phyloP scores from a whole-genome alignment of 2,329 filamentous ascomycete species.

The Aspergillaceae sp. region DNA sequence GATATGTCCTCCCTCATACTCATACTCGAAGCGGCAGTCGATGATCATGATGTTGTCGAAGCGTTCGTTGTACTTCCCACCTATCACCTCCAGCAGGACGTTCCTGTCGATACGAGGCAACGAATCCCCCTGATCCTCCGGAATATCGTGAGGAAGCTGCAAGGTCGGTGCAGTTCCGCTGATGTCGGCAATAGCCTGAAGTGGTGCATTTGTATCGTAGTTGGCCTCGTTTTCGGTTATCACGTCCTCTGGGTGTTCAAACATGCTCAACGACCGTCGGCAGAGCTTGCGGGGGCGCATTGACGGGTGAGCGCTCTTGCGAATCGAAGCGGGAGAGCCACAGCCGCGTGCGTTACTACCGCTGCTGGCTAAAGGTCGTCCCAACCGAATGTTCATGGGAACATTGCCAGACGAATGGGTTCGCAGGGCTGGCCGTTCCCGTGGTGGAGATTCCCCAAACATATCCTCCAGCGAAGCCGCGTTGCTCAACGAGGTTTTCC shows the following conservation, averaged over 20 bases:
- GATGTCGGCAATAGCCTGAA: slow-evolving; percentile 76
- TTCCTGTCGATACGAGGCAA: slow-evolving; percentile 77
- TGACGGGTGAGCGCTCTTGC: slow-evolving; percentile 64
- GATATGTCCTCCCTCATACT: slow-evolving; percentile 95
- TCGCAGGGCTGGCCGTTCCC: slow-evolving; percentile 55
- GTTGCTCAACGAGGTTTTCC: slow-evolving; percentile 47
- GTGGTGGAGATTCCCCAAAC: slow-evolving; percentile 70
- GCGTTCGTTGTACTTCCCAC: slow-evolving; percentile 67
- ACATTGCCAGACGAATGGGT: slow-evolving; percentile 51
- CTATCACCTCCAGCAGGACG: slow-evolving; percentile 77
- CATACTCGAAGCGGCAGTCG: slow-evolving; percentile 97
- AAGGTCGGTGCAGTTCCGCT: slow-evolving; percentile 70
- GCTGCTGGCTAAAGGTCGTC: slow-evolving; percentile 54
- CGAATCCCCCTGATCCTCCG: slow-evolving; percentile 71
- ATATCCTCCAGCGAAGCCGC: slow-evolving; percentile 67
- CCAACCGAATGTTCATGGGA: slow-evolving; percentile 54
- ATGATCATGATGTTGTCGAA: slow-evolving; percentile 81
- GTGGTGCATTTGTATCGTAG: slow-evolving; percentile 43
- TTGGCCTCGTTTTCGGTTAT: slow-evolving; percentile 68
- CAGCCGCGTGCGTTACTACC: slow-evolving; percentile 52
- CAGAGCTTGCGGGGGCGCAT: slow-evolving; percentile 78
- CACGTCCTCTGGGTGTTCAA: slow-evolving; percentile 80
- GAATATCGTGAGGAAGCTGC: slow-evolving; percentile 73
- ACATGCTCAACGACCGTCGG: slow-evolving; percentile 93
- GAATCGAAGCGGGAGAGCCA: slow-evolving; percentile 65